Conservation (phyloP, 306 rosid species). For the Prinsepia uniflora region DNA sequence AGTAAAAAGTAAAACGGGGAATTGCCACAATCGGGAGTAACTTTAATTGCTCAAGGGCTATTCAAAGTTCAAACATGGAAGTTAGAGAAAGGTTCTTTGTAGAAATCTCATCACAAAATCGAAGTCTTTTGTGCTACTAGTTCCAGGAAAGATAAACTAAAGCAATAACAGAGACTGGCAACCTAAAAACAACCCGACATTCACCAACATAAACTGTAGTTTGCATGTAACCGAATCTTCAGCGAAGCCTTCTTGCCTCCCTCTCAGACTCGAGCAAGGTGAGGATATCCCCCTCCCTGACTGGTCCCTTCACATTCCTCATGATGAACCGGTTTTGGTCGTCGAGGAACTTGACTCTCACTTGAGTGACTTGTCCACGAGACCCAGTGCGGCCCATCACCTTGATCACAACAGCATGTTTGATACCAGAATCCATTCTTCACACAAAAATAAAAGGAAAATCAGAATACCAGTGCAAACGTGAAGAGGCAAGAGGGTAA, state of each 20-base stretch:
- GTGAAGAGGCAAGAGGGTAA: background rate
- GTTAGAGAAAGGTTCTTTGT: background rate
- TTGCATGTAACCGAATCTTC: background rate
- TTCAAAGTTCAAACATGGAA: too few relatives aligned
- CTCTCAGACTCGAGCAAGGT: conserved; percentile 52
- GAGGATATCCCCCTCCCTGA: conserved; percentile 33
- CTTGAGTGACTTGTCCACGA: conserved; percentile 54
- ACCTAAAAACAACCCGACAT: background rate
- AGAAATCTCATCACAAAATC: background rate
- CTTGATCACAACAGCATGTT: conserved; percentile 45
- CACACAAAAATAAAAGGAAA: background rate
- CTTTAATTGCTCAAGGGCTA: too few relatives aligned
- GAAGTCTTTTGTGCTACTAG: background rate
- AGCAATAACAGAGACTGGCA: background rate
- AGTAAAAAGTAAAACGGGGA: too few relatives aligned
- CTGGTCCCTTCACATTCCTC: conserved; percentile 39
- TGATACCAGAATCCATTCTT: conserved; percentile 43
- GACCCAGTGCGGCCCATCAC: conserved; percentile 55
- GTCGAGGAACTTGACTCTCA: conserved; percentile 47
- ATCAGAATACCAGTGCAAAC: background rate
- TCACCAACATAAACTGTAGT: background rate
- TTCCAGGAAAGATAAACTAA: background rate
- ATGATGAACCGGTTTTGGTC: conserved; percentile 46
- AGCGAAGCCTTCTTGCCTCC: conserved; percentile 53
- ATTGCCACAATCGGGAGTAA: too few relatives aligned